These are phyloP conservation scores for Avena insularis DNA, from an alignment of 176 grass and related monocot species.

Conservation along the genomic window DNA sequence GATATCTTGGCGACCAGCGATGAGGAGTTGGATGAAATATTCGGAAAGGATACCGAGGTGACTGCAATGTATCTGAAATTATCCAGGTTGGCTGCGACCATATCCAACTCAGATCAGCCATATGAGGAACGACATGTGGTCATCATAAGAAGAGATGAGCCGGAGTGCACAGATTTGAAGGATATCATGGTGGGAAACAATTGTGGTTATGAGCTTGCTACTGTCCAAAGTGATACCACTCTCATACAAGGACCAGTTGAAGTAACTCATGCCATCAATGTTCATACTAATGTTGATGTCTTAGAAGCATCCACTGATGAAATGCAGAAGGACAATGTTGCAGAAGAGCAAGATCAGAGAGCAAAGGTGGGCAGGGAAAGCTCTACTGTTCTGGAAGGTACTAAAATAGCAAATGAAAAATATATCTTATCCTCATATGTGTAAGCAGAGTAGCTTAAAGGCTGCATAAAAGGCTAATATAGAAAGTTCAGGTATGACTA, in stretches of 20 bases:
- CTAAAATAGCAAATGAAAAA: constrained; percentile 5
- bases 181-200: not conserved
- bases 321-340: not conserved
- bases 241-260: not conserved
- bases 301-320: not conserved
- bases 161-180: not conserved
- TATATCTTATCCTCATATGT: not conserved
- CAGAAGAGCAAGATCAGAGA: not conserved
- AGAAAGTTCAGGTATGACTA: not conserved
- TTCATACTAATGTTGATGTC: not conserved
- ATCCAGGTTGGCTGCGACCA: not conserved
- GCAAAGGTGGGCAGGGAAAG: not conserved
- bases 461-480: not conserved
- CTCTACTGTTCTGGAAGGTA: not conserved
- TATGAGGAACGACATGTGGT: not conserved
- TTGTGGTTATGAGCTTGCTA: constrained; percentile 21
- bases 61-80: constrained; percentile 8
- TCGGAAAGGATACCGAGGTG: not conserved
- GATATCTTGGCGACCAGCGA: constrained; percentile 8
- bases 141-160: constrained; percentile 23
- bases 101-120: constrained; percentile 7
- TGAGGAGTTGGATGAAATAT: constrained; percentile 9
- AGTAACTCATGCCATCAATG: not conserved
- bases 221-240: not conserved
- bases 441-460: not conserved